A percentile compares a stretch with the other conserved stretches of the same genome.
phyloP scores from a whole-genome alignment of 805 yeast genomes.

The Blastobotrys terrestris region DNA sequence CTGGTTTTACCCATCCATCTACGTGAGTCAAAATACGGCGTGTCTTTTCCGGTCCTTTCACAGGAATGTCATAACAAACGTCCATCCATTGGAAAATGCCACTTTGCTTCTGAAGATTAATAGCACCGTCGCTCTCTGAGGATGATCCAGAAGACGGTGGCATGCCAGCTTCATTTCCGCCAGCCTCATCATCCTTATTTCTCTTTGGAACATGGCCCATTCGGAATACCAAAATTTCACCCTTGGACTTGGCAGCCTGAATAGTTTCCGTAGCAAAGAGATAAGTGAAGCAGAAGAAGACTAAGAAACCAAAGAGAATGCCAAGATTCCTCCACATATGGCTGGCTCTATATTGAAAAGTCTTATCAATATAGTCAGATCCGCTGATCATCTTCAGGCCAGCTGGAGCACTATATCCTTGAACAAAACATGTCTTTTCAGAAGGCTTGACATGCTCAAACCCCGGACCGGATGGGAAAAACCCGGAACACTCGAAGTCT shows the following conservation, averaged over 20 bases:
- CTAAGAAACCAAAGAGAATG: conserved; percentile 48
- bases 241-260: conserved; percentile 35
- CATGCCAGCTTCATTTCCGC: neutral
- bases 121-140: conserved; percentile 7
- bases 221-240: conserved; percentile 58
- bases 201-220: conserved; percentile 8
- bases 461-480: conserved; percentile 42
- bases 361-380: conserved; percentile 38
- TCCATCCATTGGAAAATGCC: conserved; percentile 70
- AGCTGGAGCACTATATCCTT: conserved; percentile 41
- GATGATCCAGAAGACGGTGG: conserved; percentile 7
- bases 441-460: conserved; percentile 30
- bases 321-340: conserved; percentile 65
- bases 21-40: conserved; percentile 58
- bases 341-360: conserved; percentile 39
- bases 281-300: conserved; percentile 51
- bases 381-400: conserved; percentile 51
- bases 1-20: conserved; percentile 81
- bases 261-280: conserved; percentile 45
- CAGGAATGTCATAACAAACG: conserved; percentile 62
- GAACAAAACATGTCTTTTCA: conserved; percentile 47
- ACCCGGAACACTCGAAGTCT: conserved; percentile 33
- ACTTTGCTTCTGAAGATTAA: conserved; percentile 14
- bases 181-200: conserved; percentile 6
- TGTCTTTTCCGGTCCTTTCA: conserved; percentile 44